Percentiles rank a stretch among this genome's conserved stretches.
Evolutionary conservation across 345 rosid species (phyloP).

Genomic region (Trapa incisa): DNA sequence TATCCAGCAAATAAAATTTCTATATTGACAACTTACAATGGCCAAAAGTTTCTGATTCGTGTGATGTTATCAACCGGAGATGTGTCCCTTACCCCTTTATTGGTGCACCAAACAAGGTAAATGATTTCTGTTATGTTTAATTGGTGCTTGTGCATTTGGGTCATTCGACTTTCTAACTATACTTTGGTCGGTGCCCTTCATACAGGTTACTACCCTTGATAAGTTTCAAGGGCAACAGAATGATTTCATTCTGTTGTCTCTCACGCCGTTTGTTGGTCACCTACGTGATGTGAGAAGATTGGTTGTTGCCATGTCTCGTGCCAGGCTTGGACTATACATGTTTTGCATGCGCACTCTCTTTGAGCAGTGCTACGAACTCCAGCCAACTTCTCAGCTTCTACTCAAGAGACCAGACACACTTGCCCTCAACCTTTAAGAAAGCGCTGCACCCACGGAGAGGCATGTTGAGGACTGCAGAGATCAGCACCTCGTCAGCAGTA

Average conservation of each 20-base stretch:
- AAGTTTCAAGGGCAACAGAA: conserved; percentile 99
- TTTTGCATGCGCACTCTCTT: conserved; percentile 83
- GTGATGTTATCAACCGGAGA: conserved; percentile 80
- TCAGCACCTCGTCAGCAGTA: conserved; percentile 43
- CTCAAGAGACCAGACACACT: conserved; percentile 80
- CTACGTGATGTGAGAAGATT: conserved; percentile 95
- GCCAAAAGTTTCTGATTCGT: conserved; percentile 95
- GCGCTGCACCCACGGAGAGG: conserved; percentile 59
- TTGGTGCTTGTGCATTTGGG: neutral
- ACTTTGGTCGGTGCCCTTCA: neutral
- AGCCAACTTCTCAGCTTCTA: conserved; percentile 74
- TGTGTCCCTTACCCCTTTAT: conserved; percentile 75
- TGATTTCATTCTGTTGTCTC: conserved; percentile 85
- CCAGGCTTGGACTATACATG: conserved; percentile 79
- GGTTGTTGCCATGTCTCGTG: conserved; percentile 98
- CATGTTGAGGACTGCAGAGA: conserved; percentile 55
- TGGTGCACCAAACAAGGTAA: conserved; percentile 94
- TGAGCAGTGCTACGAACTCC: conserved; percentile 94
- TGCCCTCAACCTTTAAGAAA: conserved; percentile 52
- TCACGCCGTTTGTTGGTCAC: conserved; percentile 94
- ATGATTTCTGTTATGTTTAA: neutral
- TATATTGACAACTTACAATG: conserved; percentile 92
- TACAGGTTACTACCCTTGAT: conserved; percentile 91
- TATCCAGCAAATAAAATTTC: conserved; percentile 93
- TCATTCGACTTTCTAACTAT: neutral